Evolutionary conservation across 495 filamentous ascomycete species (phyloP).

Genomic region (Hypoxylon fragiforme): DNA sequence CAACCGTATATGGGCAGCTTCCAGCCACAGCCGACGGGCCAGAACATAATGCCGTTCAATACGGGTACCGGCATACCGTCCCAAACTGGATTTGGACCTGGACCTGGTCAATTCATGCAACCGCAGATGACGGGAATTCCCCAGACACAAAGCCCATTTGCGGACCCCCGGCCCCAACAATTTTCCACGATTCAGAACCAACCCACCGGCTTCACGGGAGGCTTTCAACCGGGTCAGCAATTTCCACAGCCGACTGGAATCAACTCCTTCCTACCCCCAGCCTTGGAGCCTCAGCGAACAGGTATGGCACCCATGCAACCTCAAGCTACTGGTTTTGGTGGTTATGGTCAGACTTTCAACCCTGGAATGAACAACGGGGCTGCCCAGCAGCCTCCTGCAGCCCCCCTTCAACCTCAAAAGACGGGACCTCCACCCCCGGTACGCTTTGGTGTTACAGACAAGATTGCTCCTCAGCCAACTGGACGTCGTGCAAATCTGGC

Average conservation of each 20-base stretch:
- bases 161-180: conserved; percentile 59
- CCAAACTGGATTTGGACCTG: conserved; percentile 61
- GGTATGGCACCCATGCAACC: conserved; percentile 45
- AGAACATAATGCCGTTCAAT: conserved; percentile 45
- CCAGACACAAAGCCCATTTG: conserved; percentile 45
- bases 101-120: conserved; percentile 55
- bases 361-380: conserved; percentile 48
- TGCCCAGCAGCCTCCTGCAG: conserved; percentile 51
- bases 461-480: conserved; percentile 84
- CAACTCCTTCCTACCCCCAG: conserved; percentile 60
- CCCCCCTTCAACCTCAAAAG: conserved; percentile 76
- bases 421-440: conserved; percentile 92
- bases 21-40: conserved; percentile 48
- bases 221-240: conserved; percentile 48
- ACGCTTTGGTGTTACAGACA: conserved; percentile 84
- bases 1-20: conserved; percentile 52
- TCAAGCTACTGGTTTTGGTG: conserved; percentile 60
- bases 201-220: conserved; percentile 67
- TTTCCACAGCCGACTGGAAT: conserved; percentile 53
- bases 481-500: conserved; percentile 85
- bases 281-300: conserved; percentile 58
- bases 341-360: conserved; percentile 51
- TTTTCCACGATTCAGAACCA: conserved; percentile 67
- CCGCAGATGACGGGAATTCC: conserved; percentile 47
- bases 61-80: conserved; percentile 50